Evolutionary conservation across 176 grass and related monocot species (phyloP), one percentile per base, ranked within the genome.

Genomic region (Oryza officinalis): DNA sequence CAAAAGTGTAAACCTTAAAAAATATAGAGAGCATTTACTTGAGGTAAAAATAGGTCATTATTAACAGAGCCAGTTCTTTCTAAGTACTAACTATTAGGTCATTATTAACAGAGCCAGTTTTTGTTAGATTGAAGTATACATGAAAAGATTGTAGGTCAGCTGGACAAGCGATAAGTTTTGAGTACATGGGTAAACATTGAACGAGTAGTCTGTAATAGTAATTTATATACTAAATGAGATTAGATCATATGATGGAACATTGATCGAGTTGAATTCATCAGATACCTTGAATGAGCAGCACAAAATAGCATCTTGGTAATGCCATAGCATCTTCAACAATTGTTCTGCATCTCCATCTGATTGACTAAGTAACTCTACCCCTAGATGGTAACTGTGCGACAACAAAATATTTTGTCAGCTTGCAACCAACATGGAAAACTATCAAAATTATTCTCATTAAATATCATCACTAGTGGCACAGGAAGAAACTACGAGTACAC

Each of bases 211-310:
- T 44, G 31, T 83, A 75, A 52, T 65, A 9, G 3, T 74, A 82
- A 37, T 5, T 9, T 14, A 61, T 79, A 50, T 4, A 13, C 13
- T 49, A 33, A 66, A 52, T 38, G 13, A 49, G 13, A 74, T 27
- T 3, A 66, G 28, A 65, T 84, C 61, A 63, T 31, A 27, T 72
- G 7, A 41, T 41, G 40, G 40, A 41, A 41, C 40, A 41, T 41
- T 41, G 40, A 10, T 41, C 40, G 40, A 41, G 40, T 41, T 10
- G 40, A 41, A 49, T 45, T 59, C 35, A 18, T 69, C 41, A n/a
- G 0, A 26, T 92, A 93, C 96, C 93, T 98, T 93, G 75, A 98
- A 93, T 32, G 96, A 92, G 76, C 93, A 98, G 91, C 93, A 98
- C 45, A 98, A 65, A 67, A 98, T 85, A 65, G 96, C 96, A 87